Percentiles rank a stretch among this genome's conserved stretches.
Conservation (phyloP, 2,329 filamentous ascomycete species). For the Leptographium procerum region DNA sequence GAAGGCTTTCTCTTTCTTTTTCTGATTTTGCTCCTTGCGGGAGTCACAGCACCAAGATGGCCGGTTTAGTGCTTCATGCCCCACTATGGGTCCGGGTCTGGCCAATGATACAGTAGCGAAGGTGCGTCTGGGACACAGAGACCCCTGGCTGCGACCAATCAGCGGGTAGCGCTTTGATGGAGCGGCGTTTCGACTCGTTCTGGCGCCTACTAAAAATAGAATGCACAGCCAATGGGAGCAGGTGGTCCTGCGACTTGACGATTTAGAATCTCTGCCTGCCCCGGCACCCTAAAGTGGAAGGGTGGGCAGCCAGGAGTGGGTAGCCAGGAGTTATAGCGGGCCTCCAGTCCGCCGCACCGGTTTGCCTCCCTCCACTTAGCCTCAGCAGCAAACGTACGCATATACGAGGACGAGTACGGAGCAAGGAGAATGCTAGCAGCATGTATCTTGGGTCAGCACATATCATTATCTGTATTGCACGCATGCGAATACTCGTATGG, state of each 20-base stretch:
- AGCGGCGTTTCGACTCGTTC: slow-evolving; percentile 12
- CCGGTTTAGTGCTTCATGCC: background rate
- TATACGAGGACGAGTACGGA: background rate
- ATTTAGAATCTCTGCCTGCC: background rate
- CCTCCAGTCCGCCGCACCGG: background rate
- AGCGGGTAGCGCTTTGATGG: slow-evolving; percentile 2
- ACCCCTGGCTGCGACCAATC: slow-evolving; percentile 5
- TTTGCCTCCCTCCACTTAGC: background rate
- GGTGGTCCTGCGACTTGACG: background rate
- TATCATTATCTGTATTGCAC: too few species aligned
- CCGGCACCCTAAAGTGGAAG: background rate
- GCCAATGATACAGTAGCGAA: background rate
- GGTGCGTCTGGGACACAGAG: background rate
- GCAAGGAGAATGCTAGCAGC: too few species aligned
- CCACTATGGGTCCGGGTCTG: background rate
- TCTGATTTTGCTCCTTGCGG: background rate
- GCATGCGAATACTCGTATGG: too few species aligned
- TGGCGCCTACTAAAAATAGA: slow-evolving; percentile 16
- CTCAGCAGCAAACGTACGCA: background rate
- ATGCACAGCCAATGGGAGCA: slow-evolving; percentile 7
- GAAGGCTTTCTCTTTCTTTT: background rate
- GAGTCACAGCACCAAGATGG: background rate
- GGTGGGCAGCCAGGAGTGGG: background rate
- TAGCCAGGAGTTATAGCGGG: background rate
- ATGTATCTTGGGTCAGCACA: too few species aligned